These are phyloP conservation scores for Silybum marianum DNA, from an alignment of 129 eudicot species.

Conservation along the genomic window DNA sequence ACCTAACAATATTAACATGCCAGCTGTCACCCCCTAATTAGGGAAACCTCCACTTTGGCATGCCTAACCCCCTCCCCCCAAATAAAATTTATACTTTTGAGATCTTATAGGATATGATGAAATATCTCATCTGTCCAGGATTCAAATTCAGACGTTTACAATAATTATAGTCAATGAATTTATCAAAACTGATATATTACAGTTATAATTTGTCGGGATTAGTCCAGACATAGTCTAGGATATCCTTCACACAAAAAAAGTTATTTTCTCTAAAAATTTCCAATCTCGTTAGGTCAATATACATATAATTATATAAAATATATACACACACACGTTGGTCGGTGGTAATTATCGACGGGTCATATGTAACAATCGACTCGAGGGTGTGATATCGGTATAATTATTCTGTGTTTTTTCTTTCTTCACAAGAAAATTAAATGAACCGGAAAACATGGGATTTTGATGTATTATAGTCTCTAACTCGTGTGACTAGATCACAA, in stretches of 20 bases:
- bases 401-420: not conserved
- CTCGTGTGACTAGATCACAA: constrained; percentile 18
- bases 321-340: not conserved
- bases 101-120: too few relatives aligned
- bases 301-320: too few relatives aligned
- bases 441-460: not conserved
- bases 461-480: not conserved
- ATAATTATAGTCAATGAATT: too few relatives aligned
- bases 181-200: too few relatives aligned
- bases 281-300: too few relatives aligned
- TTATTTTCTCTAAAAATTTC: too few relatives aligned
- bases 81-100: too few relatives aligned
- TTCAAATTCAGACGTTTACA: too few relatives aligned
- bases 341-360: not conserved
- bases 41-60: constrained; percentile 40
- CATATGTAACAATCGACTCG: not conserved
- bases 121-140: too few relatives aligned
- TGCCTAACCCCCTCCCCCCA: constrained; percentile 25
- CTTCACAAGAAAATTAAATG: not conserved
- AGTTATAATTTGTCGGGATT: too few relatives aligned
- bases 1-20: constrained; percentile 36
- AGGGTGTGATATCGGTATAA: not conserved
- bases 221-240: too few relatives aligned
- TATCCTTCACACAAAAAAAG: too few relatives aligned
- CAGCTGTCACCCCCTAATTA: constrained; percentile 42